Conservation (phyloP, 2,329 filamentous ascomycete genomes). For the Trichoderma sp. region DNA sequence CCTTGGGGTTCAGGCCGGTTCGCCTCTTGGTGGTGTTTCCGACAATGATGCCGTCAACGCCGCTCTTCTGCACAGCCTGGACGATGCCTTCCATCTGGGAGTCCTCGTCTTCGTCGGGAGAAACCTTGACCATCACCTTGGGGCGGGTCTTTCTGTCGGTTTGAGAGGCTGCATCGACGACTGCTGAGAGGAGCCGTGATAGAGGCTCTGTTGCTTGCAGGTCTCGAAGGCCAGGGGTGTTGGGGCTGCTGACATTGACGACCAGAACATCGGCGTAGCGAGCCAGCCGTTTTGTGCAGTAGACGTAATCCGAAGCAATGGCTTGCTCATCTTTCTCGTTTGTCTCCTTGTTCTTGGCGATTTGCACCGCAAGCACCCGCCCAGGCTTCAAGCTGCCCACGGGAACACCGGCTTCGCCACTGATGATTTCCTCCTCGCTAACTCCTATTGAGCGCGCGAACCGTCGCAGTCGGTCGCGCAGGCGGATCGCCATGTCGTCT, state of each 20-base stretch:
- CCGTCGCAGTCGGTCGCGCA: conserved; percentile 74
- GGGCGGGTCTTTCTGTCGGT: conserved; percentile 68
- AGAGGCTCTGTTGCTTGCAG: conserved; percentile 84
- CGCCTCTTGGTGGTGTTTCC: conserved; percentile 94
- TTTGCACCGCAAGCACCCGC: conserved; percentile 81
- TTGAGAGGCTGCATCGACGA: conserved; percentile 74
- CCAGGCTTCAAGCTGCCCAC: conserved; percentile 78
- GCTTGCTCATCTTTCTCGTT: conserved; percentile 82
- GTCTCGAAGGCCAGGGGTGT: conserved; percentile 87
- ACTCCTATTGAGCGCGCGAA: conserved; percentile 74
- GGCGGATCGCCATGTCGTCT: conserved; percentile 76
- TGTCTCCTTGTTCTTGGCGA: conserved; percentile 96
- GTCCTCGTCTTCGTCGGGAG: conserved; percentile 87
- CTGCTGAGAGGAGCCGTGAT: conserved; percentile 75
- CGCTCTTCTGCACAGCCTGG: conserved; percentile 77
- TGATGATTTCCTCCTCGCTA: conserved; percentile 71
- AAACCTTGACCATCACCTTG: conserved; percentile 94
- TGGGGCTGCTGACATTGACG: conserved; percentile 95
- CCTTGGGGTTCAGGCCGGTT: conserved; percentile 67
- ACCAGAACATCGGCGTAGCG: conserved; percentile 94
- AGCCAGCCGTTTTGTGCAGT: conserved; percentile 79
- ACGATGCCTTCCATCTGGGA: conserved; percentile 86
- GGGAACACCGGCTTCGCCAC: conserved; percentile 75
- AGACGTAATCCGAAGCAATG: conserved; percentile 80
- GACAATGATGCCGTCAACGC: conserved; percentile 93